Evolutionary conservation across 2,329 filamentous ascomycete species (phyloP).

Genomic region (Penicillium sp.): DNA sequence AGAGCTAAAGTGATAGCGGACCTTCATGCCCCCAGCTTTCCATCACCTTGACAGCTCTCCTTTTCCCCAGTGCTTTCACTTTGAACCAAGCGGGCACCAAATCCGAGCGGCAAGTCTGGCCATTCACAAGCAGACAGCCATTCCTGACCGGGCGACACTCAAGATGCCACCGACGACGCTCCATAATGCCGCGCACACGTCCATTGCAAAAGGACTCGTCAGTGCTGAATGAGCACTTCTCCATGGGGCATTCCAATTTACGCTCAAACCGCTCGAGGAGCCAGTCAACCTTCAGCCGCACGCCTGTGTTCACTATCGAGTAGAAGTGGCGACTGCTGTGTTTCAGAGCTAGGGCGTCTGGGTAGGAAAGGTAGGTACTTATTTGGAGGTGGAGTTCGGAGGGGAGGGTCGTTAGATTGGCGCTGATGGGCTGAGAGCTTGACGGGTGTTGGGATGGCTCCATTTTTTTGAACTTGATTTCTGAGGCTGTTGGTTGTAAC

Average conservation of each 20-base stretch:
- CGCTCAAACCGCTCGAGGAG: slow-evolving; percentile 55
- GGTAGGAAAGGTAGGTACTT: slow-evolving; percentile 54
- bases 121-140: slow-evolving; percentile 35
- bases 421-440: not conserved
- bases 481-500: not conserved
- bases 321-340: slow-evolving; percentile 59
- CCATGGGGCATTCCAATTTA: slow-evolving; percentile 58
- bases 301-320: slow-evolving; percentile 55
- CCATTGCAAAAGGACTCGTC: slow-evolving; percentile 37
- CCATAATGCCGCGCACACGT: slow-evolving; percentile 38
- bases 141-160: slow-evolving; percentile 29
- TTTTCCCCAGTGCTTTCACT: slow-evolving; percentile 14
- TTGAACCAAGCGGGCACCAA: slow-evolving; percentile 26
- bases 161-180: slow-evolving; percentile 33
- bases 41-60: slow-evolving; percentile 10
- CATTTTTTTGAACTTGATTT: not conserved
- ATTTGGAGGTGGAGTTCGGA: slow-evolving; percentile 61
- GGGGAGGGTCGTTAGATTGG: slow-evolving; percentile 48
- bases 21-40: slow-evolving; percentile 23
- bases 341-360: slow-evolving; percentile 62
- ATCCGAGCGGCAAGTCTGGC: slow-evolving; percentile 27
- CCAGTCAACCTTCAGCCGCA: slow-evolving; percentile 61
- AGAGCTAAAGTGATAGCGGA: slow-evolving; percentile 9
- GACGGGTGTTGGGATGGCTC: not conserved
- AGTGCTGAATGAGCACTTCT: slow-evolving; percentile 36